Conservation (phyloP, 1,139 yeast genomes). For the Yamadazyma diddensiae region DNA sequence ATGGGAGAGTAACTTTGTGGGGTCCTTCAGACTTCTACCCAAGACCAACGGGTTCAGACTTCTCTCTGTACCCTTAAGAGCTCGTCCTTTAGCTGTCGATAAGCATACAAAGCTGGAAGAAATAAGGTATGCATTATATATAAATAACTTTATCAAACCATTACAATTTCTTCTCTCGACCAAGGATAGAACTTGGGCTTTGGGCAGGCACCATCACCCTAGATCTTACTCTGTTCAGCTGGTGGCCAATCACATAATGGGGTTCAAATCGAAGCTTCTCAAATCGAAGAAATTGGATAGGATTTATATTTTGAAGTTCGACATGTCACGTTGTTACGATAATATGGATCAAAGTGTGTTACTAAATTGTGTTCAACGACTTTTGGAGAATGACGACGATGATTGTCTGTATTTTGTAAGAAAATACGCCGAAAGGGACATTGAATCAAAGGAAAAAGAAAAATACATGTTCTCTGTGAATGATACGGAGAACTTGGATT, state of each 20-base stretch:
- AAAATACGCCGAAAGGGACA: slow-evolving; percentile 12
- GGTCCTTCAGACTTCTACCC: slow-evolving; percentile 50
- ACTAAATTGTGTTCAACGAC: slow-evolving; percentile 24
- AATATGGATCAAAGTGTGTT: slow-evolving; percentile 57
- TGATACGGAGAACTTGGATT: slow-evolving; percentile 9
- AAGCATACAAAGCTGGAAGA: slow-evolving; percentile 11
- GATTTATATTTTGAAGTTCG: slow-evolving; percentile 65
- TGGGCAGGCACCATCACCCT: slow-evolving; percentile 18
- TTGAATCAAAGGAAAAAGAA: slow-evolving; percentile 12
- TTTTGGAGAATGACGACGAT: slow-evolving; percentile 21
- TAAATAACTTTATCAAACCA: slow-evolving; percentile 22
- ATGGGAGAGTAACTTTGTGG: slow-evolving; percentile 23
- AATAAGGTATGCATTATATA: slow-evolving; percentile 16
- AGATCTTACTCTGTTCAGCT: slow-evolving; percentile 27
- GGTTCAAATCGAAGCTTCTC: slow-evolving; percentile 16
- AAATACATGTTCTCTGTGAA: slow-evolving; percentile 6
- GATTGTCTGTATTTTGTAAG: slow-evolving; percentile 24
- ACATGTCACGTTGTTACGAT: slow-evolving; percentile 78
- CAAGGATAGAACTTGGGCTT: slow-evolving; percentile 18
- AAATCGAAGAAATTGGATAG: slow-evolving; percentile 27
- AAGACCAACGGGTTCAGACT: slow-evolving; percentile 50
- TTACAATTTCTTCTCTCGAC: slow-evolving; percentile 14
- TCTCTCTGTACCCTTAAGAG: slow-evolving; percentile 53
- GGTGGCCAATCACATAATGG: slow-evolving; percentile 19
- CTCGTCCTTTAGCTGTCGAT: slow-evolving; percentile 14